Conservation (phyloP, 2,329 filamentous ascomycete genomes). For the Colletotrichum viniferum region DNA sequence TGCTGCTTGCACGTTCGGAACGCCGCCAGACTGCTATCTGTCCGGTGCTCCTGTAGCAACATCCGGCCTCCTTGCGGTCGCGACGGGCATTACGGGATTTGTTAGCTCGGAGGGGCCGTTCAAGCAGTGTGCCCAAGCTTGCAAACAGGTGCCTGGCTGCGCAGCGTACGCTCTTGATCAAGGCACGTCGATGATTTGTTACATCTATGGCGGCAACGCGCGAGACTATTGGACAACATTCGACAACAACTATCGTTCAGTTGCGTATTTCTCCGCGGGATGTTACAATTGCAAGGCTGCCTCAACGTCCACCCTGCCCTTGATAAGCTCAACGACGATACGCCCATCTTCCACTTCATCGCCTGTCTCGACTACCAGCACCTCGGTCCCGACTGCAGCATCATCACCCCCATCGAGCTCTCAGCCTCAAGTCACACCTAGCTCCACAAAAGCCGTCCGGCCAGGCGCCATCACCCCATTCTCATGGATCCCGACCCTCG, state of each 20-base stretch:
- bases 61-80: background rate
- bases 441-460: background rate
- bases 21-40: background rate
- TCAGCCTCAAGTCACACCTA: background rate
- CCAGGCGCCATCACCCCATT: background rate
- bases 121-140: background rate
- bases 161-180: background rate
- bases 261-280: background rate
- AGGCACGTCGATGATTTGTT: background rate
- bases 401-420: background rate
- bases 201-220: background rate
- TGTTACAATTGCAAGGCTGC: background rate
- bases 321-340: background rate
- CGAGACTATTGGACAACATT: background rate
- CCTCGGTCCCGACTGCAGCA: fast-evolving
- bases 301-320: background rate
- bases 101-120: background rate
- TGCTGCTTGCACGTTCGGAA: background rate
- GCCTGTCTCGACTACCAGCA: background rate
- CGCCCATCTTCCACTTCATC: background rate
- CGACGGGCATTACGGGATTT: background rate
- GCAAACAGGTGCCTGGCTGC: background rate
- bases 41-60: background rate
- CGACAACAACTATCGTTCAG: background rate
- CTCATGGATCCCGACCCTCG: background rate